Evolutionary conservation across 345 rosid genomes (phyloP), one percentile per base, ranked within the genome.

Genomic region (Murraya koenigii): DNA sequence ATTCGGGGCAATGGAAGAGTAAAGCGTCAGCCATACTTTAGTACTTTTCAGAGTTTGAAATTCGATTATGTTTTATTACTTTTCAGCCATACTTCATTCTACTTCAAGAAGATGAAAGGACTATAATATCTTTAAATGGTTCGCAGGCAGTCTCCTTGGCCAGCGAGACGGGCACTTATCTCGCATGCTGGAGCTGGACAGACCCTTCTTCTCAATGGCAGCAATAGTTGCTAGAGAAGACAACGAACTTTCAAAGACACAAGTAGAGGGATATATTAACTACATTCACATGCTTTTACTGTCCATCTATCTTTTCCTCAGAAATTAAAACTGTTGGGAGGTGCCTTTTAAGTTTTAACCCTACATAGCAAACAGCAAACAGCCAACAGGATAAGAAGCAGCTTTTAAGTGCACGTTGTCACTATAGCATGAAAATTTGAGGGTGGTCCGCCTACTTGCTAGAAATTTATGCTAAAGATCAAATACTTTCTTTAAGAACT

Each of bases 71-170:
- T 26, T 47, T 47, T n/a, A n/a, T n/a, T n/a, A n/a, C n/a, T n/a
- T n/a, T n/a, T n/a, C n/a, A n/a, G n/a, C n/a, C n/a, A n/a, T n/a
- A n/a, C n/a, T n/a, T n/a, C n/a, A n/a, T n/a, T n/a, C n/a, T n/a
- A n/a, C n/a, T n/a, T n/a, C n/a, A n/a, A n/a, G n/a, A n/a, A n/a
- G n/a, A n/a, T n/a, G n/a, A n/a, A n/a, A n/a, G n/a, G n/a, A n/a
- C n/a, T n/a, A n/a, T n/a, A n/a, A n/a, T n/a, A n/a, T n/a, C n/a
- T n/a, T n/a, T n/a, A n/a, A n/a, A n/a, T n/a, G 82, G 84, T 49
- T 76, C 36, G 39, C 84, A 80, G 90, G 88, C 88, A 72, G 82
- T 80, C 83, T 71, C 81, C 88, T 83, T 85, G 90, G 87, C 87
- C 85, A 85, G 32, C 78, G 47, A 87, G 83, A 82, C 88, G 0